Base-by-base conservation (phyloP, 257 asterid genomes). In the Solanum rostratum region DNA sequence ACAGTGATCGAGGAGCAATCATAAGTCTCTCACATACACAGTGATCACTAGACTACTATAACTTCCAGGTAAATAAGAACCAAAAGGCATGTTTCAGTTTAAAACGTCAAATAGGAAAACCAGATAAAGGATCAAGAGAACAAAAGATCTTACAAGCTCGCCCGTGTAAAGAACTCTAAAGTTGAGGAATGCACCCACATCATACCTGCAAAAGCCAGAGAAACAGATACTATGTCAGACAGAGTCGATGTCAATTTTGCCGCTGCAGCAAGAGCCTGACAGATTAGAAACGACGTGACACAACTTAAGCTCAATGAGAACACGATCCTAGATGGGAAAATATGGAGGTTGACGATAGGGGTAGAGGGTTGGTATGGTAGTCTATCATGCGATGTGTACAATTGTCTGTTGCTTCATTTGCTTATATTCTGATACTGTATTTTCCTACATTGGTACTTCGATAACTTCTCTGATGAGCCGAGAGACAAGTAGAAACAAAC, bases 111-210 rank as follows among this genome's bases (percentile, higher is more conserved):
- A 24, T 39, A 63, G 20, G 62, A 52, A 87, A 27, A n/a, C 37
- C 49, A 46, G 63, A 76, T 30, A 66, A 45, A 82, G 19, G 12
- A 62, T 79, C 83, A 63, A 82, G 73, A 85, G 65, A 11, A 49
- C 33, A 86, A 63, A n/a, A 85, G 63, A 83, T 85, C 95, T 87
- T 88, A 97, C 99, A 88, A 93, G 86, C 87, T 95, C 98, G 24
- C 98, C 99, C 5, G 91, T 79, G 87, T 43, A 2, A 27, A 87
- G 82, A 87, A 91, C 78, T 88, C 91, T 92, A 91, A 91, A 97
- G 89, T 59, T 90, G 90, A 93, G 91, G 89, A 97, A 97, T 70
- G 92, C 79, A 54, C 87, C 95, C 30, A 97, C 98, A 83, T 97
- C 99, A 81, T 90, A 97, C 99, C 99, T 97, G 86, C 82, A 87